phyloP scores from a whole-genome alignment of 495 filamentous ascomycete species.

The Friedmanniomyces endolithicus region DNA sequence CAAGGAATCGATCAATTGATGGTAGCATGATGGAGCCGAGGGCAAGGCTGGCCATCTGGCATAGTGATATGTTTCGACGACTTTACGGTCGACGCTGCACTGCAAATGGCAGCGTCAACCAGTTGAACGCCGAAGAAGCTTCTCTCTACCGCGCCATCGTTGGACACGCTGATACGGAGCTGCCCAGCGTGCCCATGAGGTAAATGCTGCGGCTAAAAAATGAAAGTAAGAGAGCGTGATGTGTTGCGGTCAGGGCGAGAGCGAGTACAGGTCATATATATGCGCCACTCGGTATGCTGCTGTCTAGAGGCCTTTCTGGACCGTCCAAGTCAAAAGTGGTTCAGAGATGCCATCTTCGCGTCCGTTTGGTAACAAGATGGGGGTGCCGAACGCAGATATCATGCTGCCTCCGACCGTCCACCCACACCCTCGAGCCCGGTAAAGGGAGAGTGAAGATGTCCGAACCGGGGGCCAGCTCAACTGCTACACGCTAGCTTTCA shows the following conservation, averaged over 20 bases:
- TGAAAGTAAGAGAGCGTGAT: background rate
- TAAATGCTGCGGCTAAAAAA: background rate
- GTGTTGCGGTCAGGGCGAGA: background rate
- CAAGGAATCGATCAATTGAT: no score
- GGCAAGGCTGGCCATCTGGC: no score
- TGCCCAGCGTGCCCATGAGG: background rate
- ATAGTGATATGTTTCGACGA: background rate
- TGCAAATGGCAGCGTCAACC: background rate
- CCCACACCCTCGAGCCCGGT: conserved; percentile 78
- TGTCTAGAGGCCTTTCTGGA: background rate
- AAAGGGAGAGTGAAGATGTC: conserved; percentile 65
- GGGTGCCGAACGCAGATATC: conserved; percentile 99
- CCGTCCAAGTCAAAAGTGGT: conserved; percentile 40
- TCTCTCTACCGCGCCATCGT: conserved; percentile 7
- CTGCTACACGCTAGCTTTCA: conserved; percentile 98
- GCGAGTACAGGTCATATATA: background rate
- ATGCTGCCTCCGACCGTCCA: conserved; percentile 55
- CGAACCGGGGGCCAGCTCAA: conserved; percentile 56
- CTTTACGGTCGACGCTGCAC: conserved; percentile 6
- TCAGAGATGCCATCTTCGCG: conserved; percentile 99
- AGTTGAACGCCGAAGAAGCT: background rate
- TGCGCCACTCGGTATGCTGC: background rate
- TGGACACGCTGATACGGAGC: background rate
- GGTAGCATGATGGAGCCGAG: no score
- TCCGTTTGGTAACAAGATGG: conserved; percentile 91